Percentiles rank a stretch among this genome's conserved stretches.
Evolutionary conservation across 768 basidiomycete genomes (phyloP).

Genomic region (Naematelia aurantialba): DNA sequence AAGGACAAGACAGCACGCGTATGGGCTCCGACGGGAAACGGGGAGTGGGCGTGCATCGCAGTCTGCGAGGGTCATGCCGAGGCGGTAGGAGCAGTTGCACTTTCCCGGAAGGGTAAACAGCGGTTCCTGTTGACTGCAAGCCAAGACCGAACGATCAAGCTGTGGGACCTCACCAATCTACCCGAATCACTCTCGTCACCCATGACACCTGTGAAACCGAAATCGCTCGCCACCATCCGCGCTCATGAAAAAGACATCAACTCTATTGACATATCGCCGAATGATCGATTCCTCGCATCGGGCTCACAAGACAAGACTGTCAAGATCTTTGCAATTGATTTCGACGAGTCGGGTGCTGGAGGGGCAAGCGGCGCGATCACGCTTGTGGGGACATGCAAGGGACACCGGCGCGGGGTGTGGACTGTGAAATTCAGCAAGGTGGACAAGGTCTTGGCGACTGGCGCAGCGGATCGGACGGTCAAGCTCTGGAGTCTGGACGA

Average conservation of each 20-base stretch:
- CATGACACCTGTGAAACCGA: slow-evolving; percentile 58
- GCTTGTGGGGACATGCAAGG: slow-evolving; percentile 81
- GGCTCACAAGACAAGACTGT: slow-evolving; percentile 95
- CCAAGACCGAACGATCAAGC: slow-evolving; percentile 95
- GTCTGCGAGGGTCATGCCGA: slow-evolving; percentile 91
- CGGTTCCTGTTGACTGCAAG: slow-evolving; percentile 89
- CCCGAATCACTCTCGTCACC: slow-evolving; percentile 40
- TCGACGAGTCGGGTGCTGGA: slow-evolving; percentile 48
- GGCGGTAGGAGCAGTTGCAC: slow-evolving; percentile 81
- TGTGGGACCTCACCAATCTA: slow-evolving; percentile 76
- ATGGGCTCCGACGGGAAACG: slow-evolving; percentile 60
- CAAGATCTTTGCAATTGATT: slow-evolving; percentile 78
- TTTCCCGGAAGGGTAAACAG: slow-evolving; percentile 59
- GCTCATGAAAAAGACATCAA: slow-evolving; percentile 99
- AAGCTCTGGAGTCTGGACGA: slow-evolving; percentile 92
- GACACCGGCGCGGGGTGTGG: slow-evolving; percentile 97
- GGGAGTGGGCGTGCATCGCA: slow-evolving; percentile 70
- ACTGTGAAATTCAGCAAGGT: slow-evolving; percentile 78
- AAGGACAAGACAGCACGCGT: slow-evolving; percentile 85
- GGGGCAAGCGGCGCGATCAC: slow-evolving; percentile 66
- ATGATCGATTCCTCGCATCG: slow-evolving; percentile 80
- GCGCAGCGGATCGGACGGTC: slow-evolving; percentile 91
- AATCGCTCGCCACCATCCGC: slow-evolving; percentile 76
- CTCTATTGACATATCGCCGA: slow-evolving; percentile 84
- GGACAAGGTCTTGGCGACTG: slow-evolving; percentile 82